Percentiles rank a stretch among this genome's conserved stretches.
Conservation (phyloP, 1,284 basidiomycete species). For the Sporisorium reilianum region DNA sequence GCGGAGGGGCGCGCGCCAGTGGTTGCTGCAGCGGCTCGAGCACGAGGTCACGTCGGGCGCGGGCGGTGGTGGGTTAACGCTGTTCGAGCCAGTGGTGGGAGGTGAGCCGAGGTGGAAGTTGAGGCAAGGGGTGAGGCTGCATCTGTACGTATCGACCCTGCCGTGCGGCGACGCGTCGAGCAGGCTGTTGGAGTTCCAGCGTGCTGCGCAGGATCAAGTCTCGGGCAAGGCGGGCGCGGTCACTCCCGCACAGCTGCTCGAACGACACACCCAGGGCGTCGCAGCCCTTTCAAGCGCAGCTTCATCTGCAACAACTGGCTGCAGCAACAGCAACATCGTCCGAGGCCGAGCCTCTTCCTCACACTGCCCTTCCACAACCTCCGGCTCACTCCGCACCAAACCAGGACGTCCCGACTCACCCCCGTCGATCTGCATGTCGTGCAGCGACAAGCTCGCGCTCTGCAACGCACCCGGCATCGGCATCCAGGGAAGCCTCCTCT, state of each 20-base stretch:
- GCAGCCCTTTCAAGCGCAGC: not conserved
- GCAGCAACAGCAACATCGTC: not conserved
- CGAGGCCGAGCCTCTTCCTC: slow-evolving; percentile 32
- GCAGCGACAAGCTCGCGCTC: slow-evolving; percentile 57
- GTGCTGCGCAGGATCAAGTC: slow-evolving; percentile 34
- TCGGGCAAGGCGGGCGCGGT: not conserved
- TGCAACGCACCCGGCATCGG: slow-evolving; percentile 46
- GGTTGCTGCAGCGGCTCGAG: slow-evolving; percentile 80
- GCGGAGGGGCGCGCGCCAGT: slow-evolving; percentile 81
- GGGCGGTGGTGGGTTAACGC: not conserved
- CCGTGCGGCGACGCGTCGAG: slow-evolving; percentile 74
- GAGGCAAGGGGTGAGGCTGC: slow-evolving; percentile 73
- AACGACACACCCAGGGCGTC: not conserved
- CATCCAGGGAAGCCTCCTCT: slow-evolving; percentile 54
- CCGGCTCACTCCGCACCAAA: slow-evolving; percentile 45
- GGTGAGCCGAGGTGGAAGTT: slow-evolving; percentile 72
- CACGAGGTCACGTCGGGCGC: slow-evolving; percentile 51
- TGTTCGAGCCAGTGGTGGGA: slow-evolving; percentile 14
- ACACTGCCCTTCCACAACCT: not conserved
- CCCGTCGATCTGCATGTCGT: slow-evolving; percentile 53
- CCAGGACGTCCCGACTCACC: slow-evolving; percentile 58
- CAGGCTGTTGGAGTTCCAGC: slow-evolving; percentile 38
- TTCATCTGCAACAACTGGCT: no score
- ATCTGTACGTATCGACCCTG: slow-evolving; percentile 87
- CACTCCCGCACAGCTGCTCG: slow-evolving; percentile 18